Percentiles rank a stretch among this genome's conserved stretches.
These are phyloP conservation scores for Crithidia sp. DNA, from an alignment of 208 protist species.

Conservation along the genomic window DNA sequence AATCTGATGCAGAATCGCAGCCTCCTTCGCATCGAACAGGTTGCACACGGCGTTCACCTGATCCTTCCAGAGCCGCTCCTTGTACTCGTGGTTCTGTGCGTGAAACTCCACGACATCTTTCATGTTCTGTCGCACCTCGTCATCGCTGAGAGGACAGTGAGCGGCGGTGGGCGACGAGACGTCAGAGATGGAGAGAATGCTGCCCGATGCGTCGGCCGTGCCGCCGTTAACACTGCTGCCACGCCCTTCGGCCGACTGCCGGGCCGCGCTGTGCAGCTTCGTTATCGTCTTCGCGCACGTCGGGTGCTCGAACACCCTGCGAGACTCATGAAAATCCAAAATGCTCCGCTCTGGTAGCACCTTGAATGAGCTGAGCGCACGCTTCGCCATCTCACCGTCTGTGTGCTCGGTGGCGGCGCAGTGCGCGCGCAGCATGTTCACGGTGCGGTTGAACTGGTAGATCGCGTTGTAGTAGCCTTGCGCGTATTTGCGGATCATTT, in stretches of 20 bases:
- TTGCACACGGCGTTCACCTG: slow-evolving; percentile 18
- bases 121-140: slow-evolving; percentile 8
- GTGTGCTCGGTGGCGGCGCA: slow-evolving; percentile 14
- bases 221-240: neutral
- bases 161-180: neutral
- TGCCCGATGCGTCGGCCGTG: too few relatives aligned
- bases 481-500: neutral
- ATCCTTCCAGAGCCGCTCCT: slow-evolving; percentile 6
- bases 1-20: slow-evolving; percentile 10
- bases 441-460: slow-evolving; percentile 39
- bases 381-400: neutral
- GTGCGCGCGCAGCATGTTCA: slow-evolving; percentile 21
- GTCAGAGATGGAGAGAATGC: neutral
- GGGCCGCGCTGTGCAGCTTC: neutral
- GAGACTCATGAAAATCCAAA: slow-evolving; percentile 1
- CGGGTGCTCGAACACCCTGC: neutral
- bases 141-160: neutral
- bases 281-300: neutral
- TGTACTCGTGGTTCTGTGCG: neutral
- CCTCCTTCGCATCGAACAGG: slow-evolving; percentile 27
- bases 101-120: slow-evolving; percentile 11
- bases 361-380: slow-evolving; percentile 14
- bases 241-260: neutral
- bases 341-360: slow-evolving; percentile 17
- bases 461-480: slow-evolving; percentile 25